Percentiles rank a stretch among this genome's conserved stretches.
Evolutionary conservation across 1,284 basidiomycete genomes (phyloP).

Genomic region (Tilletiopsis washingtonensis): DNA sequence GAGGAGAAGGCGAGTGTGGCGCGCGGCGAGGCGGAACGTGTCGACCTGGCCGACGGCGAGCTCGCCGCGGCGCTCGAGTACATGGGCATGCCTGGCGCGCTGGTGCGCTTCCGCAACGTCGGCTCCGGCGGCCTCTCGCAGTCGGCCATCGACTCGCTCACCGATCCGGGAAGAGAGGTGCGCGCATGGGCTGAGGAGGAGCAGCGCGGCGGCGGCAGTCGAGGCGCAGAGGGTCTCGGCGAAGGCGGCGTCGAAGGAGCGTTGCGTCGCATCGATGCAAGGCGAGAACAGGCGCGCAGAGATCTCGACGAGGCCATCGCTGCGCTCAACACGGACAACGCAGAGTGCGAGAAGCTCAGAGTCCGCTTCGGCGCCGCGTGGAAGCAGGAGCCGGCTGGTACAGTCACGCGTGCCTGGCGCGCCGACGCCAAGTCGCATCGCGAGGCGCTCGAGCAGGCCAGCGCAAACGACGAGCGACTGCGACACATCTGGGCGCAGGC

Average conservation of each 20-base stretch:
- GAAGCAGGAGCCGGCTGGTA: slow-evolving; percentile 71
- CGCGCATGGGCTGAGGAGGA: slow-evolving; percentile 67
- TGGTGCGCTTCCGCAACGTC: slow-evolving; percentile 70
- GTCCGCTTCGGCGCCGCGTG: slow-evolving; percentile 79
- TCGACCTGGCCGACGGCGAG: slow-evolving; percentile 74
- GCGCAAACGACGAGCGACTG: slow-evolving; percentile 70
- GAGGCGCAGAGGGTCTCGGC: slow-evolving; percentile 58
- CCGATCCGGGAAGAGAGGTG: slow-evolving; percentile 64
- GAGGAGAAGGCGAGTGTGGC: slow-evolving; percentile 98
- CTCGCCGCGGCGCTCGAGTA: slow-evolving; percentile 71
- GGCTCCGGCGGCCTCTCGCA: slow-evolving; percentile 55
- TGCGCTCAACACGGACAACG: slow-evolving; percentile 43
- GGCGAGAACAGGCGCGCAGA: no score
- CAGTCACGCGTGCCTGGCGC: slow-evolving; percentile 55
- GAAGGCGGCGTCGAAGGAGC: slow-evolving; percentile 27
- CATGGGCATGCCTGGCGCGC: slow-evolving; percentile 67
- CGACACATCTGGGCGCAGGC: slow-evolving; percentile 66
- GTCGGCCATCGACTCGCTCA: slow-evolving; percentile 48
- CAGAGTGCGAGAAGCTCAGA: slow-evolving; percentile 49
- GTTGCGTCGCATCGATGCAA: slow-evolving; percentile 16
- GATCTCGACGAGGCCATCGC: slow-evolving; percentile 21
- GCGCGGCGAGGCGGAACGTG: slow-evolving; percentile 76
- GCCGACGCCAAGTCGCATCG: slow-evolving; percentile 73
- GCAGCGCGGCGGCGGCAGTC: slow-evolving; percentile 59
- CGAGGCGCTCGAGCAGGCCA: slow-evolving; percentile 67